Evolutionary conservation across 2,329 filamentous ascomycete genomes (phyloP), one percentile per base, ranked within the genome.

Genomic region (Aspergillus costaricaensis): DNA sequence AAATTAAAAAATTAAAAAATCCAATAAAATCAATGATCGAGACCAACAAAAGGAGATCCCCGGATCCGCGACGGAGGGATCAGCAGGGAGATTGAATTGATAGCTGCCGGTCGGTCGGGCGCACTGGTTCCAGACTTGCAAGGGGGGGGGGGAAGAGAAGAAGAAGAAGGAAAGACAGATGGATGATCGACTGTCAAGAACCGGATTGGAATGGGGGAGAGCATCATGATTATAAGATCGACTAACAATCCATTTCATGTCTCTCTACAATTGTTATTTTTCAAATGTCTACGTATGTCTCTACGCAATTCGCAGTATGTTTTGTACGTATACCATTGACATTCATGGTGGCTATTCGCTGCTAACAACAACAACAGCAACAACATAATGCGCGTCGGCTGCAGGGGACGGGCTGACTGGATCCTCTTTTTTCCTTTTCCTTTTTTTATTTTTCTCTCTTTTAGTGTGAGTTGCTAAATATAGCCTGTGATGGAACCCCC

Each of bases 61-160:
- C 61, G 59, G 59, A 63, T 63, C 49, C 58, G 56, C 62, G 36
- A 57, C 49, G 39, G 36, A 59, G 44, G 38, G 59, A 62, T 63
- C 58, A 60, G 57, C 59, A 43, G 57, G 55, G 36, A 30, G 36
- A 23, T 38, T n/a, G 39, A 8, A 39, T 21, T 17, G 19, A 52
- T 52, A 32, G 30, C 32, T 36, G 21, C 50, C 51, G 36, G 32
- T 23, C 36, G 30, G 50, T 36, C 32, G 32, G 36, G 19, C 36
- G 36, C 38, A 12, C 51, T 53, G 48, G 53, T 51, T 62, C 59
- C 58, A 63, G 61, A 58, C 61, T 62, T 55, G 27, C 43, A 15
- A 27, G 32, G 49, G 27, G 19, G 19, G 41, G 23, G 21, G n/a
- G 5, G 12, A 14, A 14, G 25, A 41, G 14, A 27, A 27, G 6